Evolutionary conservation across 805 yeast genomes (phyloP), one percentile per base, ranked within the genome.

Genomic region (Candida endomychidarum): DNA sequence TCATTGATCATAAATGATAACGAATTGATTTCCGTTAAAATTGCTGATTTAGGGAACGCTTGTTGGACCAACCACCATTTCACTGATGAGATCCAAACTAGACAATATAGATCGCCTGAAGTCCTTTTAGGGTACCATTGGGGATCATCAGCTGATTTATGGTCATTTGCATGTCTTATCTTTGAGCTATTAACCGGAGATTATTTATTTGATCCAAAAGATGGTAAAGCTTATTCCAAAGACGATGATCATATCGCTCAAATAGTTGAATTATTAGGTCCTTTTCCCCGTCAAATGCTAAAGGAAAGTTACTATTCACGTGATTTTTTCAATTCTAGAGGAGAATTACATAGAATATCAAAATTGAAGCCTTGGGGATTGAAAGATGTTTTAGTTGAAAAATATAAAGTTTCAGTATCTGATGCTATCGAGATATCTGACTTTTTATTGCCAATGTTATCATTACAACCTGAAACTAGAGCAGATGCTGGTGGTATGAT

Each of bases 241-340:
- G 96, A 90, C 60, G 97, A 91, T 56, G 99, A 93, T 60, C 99
- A 93, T 60, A 74, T 93, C 52, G 98, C 98, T 0, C 98, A 93
- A 60, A 87, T 93, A 10, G 81, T 93, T 24, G 98, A 91, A 60
- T 68, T 86, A 12, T 57, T 86, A 38, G 91, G 95, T 1, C 72
- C 76, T 22, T 67, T 84, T 40, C 95, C 95, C 2, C 51, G 76
- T 11, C 67, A 72, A 34, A 56, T 82, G 51, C 59, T 83, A 38
- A 68, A 75, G 60, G 72, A 78, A 48, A 82, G 89, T 34, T 74
- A 75, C 58, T 72, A 81, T 68, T 61, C 86, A 7, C 56, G 76
- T 42, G 77, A 80, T 55, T 75, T 78, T 53, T 81, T 85, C 74
- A 78, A 81, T 62, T 66, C 78, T 1, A 66, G 78, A 45, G 88